phyloP scores from a whole-genome alignment of 345 rosid species.

The Reutealis trisperma region DNA sequence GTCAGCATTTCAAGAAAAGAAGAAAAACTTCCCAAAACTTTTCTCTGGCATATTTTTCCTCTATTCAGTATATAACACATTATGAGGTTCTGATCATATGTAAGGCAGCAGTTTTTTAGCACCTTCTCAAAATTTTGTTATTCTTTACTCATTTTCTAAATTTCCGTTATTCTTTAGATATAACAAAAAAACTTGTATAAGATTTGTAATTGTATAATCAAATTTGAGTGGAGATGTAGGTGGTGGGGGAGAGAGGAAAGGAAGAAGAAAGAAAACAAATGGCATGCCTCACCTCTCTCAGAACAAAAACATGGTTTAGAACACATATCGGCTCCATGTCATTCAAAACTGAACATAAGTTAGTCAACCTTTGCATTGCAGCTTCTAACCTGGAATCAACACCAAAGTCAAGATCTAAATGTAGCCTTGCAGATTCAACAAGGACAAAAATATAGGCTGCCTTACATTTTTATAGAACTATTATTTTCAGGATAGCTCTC shows the following conservation, averaged over 20 bases:
- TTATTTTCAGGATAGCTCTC: conserved; percentile 95
- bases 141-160: too few relatives aligned
- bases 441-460: conserved; percentile 9
- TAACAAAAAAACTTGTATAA: too few relatives aligned
- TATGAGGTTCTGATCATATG: too few relatives aligned
- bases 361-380: conserved; percentile 98
- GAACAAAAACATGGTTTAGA: conserved; percentile 92
- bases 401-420: conserved; percentile 18
- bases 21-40: neutral
- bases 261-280: conserved; percentile 1
- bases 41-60: neutral
- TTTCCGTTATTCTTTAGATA: neutral
- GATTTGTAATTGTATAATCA: neutral
- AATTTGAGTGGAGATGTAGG: too few relatives aligned
- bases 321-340: conserved; percentile 99
- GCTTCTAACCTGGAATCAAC: conserved; percentile 89
- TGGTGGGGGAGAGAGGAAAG: conserved; percentile 4
- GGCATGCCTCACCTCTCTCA: conserved; percentile 76
- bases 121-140: too few relatives aligned
- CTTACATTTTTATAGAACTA: conserved; percentile 88
- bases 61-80: neutral
- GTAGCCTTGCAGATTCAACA: conserved; percentile 4
- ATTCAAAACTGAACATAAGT: conserved; percentile 86
- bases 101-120: too few relatives aligned
- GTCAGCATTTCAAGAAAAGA: neutral